Evolutionary conservation across 306 rosid species (phyloP).

Genomic region (Casuarina glauca): DNA sequence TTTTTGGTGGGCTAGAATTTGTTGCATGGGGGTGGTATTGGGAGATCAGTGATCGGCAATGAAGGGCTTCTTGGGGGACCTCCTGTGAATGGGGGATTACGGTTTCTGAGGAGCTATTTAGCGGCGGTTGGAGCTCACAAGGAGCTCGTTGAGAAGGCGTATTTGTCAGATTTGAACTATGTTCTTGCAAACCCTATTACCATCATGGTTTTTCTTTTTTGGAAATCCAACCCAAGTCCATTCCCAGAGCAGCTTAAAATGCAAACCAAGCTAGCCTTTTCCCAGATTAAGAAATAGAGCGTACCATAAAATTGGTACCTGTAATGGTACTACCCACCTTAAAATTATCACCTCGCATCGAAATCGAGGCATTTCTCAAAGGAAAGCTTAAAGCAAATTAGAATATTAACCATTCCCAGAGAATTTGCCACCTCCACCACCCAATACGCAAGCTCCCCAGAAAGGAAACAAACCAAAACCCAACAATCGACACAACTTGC

Average conservation of each 20-base stretch:
- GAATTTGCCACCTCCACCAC: not conserved
- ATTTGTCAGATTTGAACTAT: not conserved
- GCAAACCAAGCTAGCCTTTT: too few relatives aligned
- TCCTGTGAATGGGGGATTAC: too few relatives aligned
- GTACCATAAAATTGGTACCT: too few relatives aligned
- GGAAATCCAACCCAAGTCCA: too few relatives aligned
- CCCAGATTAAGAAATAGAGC: too few relatives aligned
- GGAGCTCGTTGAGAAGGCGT: too few relatives aligned
- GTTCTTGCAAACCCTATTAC: too few relatives aligned
- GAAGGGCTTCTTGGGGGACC: too few relatives aligned
- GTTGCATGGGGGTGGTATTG: conserved; percentile 45
- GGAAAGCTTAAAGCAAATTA: not conserved
- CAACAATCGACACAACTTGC: not conserved
- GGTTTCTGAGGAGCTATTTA: too few relatives aligned
- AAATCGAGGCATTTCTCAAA: not conserved
- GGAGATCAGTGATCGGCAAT: conserved; percentile 28
- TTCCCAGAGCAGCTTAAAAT: too few relatives aligned
- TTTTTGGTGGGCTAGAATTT: conserved; percentile 44
- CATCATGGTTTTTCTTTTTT: too few relatives aligned
- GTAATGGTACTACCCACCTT: not conserved
- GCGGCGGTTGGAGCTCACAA: too few relatives aligned
- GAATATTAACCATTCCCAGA: conserved; percentile 3
- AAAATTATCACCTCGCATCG: not conserved
- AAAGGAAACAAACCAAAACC: not conserved
- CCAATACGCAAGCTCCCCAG: not conserved